phyloP scores from a whole-genome alignment of 176 grass and related monocot genomes.

The Musa itinerans region DNA sequence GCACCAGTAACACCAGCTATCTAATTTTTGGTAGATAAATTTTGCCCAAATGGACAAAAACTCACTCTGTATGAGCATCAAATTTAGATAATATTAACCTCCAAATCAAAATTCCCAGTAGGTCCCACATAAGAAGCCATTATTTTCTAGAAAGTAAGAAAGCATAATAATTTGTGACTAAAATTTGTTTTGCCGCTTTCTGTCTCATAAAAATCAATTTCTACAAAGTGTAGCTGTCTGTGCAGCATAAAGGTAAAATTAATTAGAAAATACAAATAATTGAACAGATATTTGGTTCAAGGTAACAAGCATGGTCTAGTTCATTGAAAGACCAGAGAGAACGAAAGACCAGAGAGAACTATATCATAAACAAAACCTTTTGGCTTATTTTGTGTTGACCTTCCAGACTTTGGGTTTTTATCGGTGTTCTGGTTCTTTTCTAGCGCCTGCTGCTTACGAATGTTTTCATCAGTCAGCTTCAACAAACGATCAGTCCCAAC shows the following conservation, averaged over 20 bases:
- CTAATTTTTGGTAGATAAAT: too few species aligned
- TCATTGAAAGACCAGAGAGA: neutral
- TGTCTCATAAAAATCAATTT: neutral
- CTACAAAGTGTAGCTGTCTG: neutral
- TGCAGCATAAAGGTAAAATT: neutral
- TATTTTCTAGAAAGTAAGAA: neutral
- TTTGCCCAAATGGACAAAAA: too few species aligned
- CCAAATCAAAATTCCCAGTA: too few species aligned
- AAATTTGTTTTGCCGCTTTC: neutral
- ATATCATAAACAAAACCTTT: constrained; percentile 50
- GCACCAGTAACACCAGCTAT: too few species aligned
- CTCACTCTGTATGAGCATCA: too few species aligned
- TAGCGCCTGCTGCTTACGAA: constrained; percentile 67
- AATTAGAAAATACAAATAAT: neutral
- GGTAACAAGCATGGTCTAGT: neutral
- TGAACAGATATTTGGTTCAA: neutral
- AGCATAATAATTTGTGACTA: neutral
- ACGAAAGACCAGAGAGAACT: neutral
- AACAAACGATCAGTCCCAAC: constrained; percentile 62
- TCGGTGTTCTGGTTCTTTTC: constrained; percentile 55
- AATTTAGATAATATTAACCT: too few species aligned
- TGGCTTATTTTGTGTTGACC: constrained; percentile 55
- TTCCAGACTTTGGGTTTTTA: constrained; percentile 58
- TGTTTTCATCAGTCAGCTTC: constrained; percentile 66
- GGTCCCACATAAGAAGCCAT: neutral